phyloP scores from a whole-genome alignment of 306 rosid species.

The Acmispon strigosus region DNA sequence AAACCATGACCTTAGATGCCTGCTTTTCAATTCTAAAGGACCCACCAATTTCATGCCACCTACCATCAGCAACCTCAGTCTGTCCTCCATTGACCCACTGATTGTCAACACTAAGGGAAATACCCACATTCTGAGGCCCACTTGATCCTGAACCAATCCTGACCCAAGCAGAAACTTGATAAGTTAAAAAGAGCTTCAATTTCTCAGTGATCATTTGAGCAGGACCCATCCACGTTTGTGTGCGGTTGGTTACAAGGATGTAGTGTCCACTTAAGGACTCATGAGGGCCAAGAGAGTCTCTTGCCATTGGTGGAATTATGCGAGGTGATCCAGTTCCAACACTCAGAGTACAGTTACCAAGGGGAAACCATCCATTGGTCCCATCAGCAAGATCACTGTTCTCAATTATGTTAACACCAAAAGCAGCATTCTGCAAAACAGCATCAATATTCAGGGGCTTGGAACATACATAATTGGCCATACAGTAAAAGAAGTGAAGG shows the following conservation, averaged over 20 bases:
- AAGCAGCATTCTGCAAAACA: conserved; percentile 50
- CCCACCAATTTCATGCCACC: conserved; percentile 93
- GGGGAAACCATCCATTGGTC: conserved; percentile 79
- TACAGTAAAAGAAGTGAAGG: background rate
- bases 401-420: conserved; percentile 73
- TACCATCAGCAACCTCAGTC: conserved; percentile 39
- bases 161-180: conserved; percentile 95
- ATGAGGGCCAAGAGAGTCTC: conserved; percentile 80
- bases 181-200: conserved; percentile 68
- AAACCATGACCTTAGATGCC: conserved; percentile 75
- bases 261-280: conserved; percentile 65
- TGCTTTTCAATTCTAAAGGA: conserved; percentile 92
- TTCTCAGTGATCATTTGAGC: conserved; percentile 81
- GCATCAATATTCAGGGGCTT: conserved; percentile 9
- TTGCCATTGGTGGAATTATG: conserved; percentile 88
- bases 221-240: conserved; percentile 98
- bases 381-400: conserved; percentile 65
- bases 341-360: conserved; percentile 71
- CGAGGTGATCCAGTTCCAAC: conserved; percentile 80
- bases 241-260: conserved; percentile 71
- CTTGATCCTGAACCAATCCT: conserved; percentile 55
- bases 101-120: conserved; percentile 68
- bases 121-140: conserved; percentile 65
- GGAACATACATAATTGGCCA: background rate
- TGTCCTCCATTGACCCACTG: conserved; percentile 98